Evolutionary conservation across 441 rosid species (phyloP).

Genomic region (Pelargonium cotyledonis): DNA sequence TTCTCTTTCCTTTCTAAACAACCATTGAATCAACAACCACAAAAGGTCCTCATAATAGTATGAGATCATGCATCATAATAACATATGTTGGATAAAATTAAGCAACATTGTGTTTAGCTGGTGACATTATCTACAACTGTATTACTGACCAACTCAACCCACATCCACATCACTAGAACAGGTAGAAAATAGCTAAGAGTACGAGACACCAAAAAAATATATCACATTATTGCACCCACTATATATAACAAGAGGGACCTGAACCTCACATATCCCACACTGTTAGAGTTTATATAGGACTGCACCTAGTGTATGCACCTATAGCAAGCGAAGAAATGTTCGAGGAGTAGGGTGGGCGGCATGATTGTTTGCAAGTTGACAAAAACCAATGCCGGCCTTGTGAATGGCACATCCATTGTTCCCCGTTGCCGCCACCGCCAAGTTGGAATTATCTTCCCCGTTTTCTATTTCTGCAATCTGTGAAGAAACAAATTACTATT

Average conservation of each 20-base stretch:
- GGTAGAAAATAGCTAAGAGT: no score
- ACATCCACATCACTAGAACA: no score
- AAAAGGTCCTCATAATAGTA: no score
- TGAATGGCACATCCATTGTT: not conserved
- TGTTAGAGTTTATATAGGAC: not conserved
- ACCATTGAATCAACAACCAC: no score
- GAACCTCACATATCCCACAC: not conserved
- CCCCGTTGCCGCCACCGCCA: not conserved
- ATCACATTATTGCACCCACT: not conserved
- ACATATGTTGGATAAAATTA: no score
- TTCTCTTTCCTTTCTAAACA: no score
- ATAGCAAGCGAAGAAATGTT: not conserved
- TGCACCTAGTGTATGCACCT: not conserved
- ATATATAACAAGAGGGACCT: not conserved
- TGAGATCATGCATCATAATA: no score
- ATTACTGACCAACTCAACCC: no score
- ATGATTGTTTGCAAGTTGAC: not conserved
- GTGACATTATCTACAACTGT: no score
- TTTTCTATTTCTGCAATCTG: constrained; percentile 24
- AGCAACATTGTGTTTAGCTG: no score
- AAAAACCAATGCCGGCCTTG: not conserved
- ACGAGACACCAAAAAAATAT: no score
- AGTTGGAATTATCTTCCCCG: not conserved
- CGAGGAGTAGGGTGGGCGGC: not conserved
- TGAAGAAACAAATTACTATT: constrained; percentile 3